phyloP scores from a whole-genome alignment of 169 alveolate genomes.

The Plasmodium knowlesi region DNA sequence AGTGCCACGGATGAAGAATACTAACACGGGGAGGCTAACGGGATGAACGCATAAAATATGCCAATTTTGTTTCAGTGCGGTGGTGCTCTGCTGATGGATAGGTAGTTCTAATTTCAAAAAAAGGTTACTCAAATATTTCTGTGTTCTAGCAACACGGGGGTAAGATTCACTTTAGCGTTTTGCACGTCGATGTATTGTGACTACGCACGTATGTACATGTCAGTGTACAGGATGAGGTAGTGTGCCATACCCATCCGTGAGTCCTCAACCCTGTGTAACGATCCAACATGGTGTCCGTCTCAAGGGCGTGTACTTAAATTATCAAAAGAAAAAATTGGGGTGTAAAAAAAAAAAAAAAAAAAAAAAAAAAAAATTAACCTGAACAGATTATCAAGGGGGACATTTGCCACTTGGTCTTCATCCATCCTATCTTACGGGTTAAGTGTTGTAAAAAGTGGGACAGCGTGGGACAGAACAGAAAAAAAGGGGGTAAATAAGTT shows the following conservation, averaged over 20 bases:
- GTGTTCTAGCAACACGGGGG: neutral
- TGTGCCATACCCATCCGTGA: neutral
- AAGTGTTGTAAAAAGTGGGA: neutral
- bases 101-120: neutral
- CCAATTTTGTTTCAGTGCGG: neutral
- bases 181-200: neutral
- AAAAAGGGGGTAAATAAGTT: neutral
- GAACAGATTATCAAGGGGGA: neutral
- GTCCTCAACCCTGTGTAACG: neutral
- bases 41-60: neutral
- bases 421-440: neutral
- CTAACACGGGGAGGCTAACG: neutral
- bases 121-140: neutral
- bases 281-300: constrained; percentile 5
- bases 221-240: neutral
- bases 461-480: neutral
- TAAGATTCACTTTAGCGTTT: neutral
- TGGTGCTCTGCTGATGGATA: neutral
- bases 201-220: neutral
- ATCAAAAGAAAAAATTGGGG: neutral
- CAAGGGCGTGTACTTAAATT: neutral
- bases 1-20: neutral
- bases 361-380: neutral
- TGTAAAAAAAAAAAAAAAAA: neutral
- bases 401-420: neutral